A percentile compares a stretch with the other conserved stretches of the same genome.
Conservation (phyloP, 345 rosid species). For the Gossypium sturtianum region DNA sequence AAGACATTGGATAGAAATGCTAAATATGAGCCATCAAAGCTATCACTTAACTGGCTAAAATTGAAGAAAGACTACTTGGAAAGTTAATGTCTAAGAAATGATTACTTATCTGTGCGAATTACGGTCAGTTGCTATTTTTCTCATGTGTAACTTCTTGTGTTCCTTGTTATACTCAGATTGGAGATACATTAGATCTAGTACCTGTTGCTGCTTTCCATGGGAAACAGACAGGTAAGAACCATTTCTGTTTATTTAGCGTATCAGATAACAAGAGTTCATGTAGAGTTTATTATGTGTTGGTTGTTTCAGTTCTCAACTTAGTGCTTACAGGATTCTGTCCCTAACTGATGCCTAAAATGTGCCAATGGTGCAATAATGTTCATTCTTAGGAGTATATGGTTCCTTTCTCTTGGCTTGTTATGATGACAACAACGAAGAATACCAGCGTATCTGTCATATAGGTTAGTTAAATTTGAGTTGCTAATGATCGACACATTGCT, state of each 20-base stretch:
- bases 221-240: conserved; percentile 65
- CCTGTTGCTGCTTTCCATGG: conserved; percentile 97
- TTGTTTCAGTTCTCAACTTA: not conserved
- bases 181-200: conserved; percentile 89
- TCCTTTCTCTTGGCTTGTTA: conserved; percentile 93
- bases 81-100: conserved; percentile 32
- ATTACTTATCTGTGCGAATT: not conserved
- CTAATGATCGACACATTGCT: not conserved
- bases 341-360: conserved; percentile 9
- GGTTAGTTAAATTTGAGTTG: conserved; percentile 38
- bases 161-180: conserved; percentile 48
- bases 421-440: conserved; percentile 68
- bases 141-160: not conserved
- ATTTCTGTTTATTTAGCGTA: conserved; percentile 3
- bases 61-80: conserved; percentile 96
- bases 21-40: conserved; percentile 93
- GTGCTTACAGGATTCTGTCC: not conserved
- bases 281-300: not conserved
- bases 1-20: conserved; percentile 85
- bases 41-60: conserved; percentile 88
- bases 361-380: conserved; percentile 15
- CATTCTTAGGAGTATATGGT: conserved; percentile 69
- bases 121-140: not conserved
- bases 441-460: conserved; percentile 87
- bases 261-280: not conserved